Conservation (phyloP, 441 rosid genomes). For the Adansonia madagascariensis region DNA sequence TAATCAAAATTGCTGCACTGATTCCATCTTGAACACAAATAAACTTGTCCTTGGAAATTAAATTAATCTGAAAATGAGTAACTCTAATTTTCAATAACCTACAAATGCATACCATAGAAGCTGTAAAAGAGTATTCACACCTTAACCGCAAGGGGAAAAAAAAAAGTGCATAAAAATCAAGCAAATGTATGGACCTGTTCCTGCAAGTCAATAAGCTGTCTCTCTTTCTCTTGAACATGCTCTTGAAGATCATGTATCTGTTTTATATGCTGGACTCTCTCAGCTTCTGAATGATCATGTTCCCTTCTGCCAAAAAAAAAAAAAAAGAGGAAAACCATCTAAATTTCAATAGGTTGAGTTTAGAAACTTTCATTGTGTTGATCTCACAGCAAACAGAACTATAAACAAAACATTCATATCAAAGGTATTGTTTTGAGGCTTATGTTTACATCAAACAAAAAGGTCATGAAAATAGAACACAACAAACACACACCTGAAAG, state of each 20-base stretch:
- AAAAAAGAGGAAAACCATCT: slow-evolving; percentile 26
- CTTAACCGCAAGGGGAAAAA: slow-evolving; percentile 11
- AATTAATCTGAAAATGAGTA: neutral
- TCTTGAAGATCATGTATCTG: slow-evolving; percentile 87
- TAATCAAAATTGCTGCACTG: neutral
- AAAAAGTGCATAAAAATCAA: neutral
- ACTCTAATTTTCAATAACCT: neutral
- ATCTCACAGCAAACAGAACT: neutral
- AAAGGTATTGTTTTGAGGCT: neutral
- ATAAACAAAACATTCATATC: neutral
- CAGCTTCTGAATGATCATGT: slow-evolving; percentile 97
- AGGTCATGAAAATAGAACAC: neutral
- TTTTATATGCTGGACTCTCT: slow-evolving; percentile 80
- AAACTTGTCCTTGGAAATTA: neutral
- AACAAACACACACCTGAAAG: slow-evolving; percentile 58
- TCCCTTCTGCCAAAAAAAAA: slow-evolving; percentile 66
- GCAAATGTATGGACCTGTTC: slow-evolving; percentile 66
- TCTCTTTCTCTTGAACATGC: slow-evolving; percentile 87
- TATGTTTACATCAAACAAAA: neutral
- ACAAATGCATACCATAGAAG: neutral
- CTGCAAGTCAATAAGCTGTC: slow-evolving; percentile 80
- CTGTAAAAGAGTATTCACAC: neutral
- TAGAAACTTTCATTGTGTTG: neutral
- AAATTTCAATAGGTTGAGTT: slow-evolving; percentile 1
- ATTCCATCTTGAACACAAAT: neutral